phyloP scores from a whole-genome alignment of 176 grass and related monocot genomes.

The Panicum miliaceum region DNA sequence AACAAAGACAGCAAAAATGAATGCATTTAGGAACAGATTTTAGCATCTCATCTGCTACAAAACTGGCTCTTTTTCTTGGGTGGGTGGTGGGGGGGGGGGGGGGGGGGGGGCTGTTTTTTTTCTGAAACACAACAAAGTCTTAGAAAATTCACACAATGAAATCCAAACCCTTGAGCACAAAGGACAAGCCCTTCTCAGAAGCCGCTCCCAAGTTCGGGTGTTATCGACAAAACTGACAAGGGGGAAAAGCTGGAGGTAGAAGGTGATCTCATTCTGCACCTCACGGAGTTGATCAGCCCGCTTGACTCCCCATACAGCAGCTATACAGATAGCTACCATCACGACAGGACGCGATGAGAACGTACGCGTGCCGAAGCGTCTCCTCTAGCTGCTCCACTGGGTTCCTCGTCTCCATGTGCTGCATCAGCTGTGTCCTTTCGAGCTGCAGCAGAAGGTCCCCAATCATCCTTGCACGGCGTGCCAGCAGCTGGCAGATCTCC shows the following conservation, averaged over 20 bases:
- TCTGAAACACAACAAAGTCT: background rate
- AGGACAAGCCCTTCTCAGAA: slow-evolving; percentile 15
- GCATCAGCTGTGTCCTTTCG: slow-evolving; percentile 62
- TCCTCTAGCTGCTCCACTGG: slow-evolving; percentile 78
- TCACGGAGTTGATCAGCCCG: slow-evolving; percentile 51
- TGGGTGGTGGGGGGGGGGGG: no score
- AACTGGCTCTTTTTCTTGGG: background rate
- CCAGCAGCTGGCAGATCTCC: slow-evolving; percentile 62
- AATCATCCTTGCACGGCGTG: slow-evolving; percentile 61
- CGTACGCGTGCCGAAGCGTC: slow-evolving; percentile 45
- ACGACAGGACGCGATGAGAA: slow-evolving; percentile 65
- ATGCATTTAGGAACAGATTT: background rate
- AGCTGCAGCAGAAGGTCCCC: slow-evolving; percentile 64
- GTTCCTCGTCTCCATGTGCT: slow-evolving; percentile 63
- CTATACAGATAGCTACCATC: slow-evolving; percentile 57
- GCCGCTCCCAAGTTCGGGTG: slow-evolving; percentile 46
- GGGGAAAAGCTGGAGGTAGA: slow-evolving; percentile 76
- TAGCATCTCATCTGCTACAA: background rate
- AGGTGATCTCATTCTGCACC: slow-evolving; percentile 74
- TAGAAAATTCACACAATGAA: background rate
- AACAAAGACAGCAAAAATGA: background rate
- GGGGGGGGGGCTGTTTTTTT: no score
- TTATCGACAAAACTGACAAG: slow-evolving; percentile 67
- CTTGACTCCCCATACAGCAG: slow-evolving; percentile 60
- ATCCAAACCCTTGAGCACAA: slow-evolving; percentile 9